A percentile compares a stretch with the other conserved stretches of the same genome.
phyloP scores from a whole-genome alignment of 2,329 filamentous ascomycete species.

The Trichothecium sympodiale region DNA sequence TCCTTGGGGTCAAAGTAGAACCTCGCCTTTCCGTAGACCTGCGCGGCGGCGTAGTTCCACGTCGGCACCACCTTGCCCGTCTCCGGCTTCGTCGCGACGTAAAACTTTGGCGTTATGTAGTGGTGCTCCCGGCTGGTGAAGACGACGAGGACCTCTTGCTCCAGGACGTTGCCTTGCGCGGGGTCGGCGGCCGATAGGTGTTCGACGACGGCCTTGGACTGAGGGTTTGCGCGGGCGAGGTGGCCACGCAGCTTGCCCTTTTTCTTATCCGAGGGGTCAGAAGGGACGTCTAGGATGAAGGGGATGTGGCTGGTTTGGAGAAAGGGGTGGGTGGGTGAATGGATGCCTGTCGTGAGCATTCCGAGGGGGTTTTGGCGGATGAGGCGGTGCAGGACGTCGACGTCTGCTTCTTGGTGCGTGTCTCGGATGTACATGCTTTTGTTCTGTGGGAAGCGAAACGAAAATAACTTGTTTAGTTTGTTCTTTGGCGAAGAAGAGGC shows the following conservation, averaged over 20 bases:
- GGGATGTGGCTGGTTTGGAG: slow-evolving; percentile 52
- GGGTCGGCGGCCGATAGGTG: slow-evolving; percentile 13
- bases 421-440: slow-evolving; percentile 44
- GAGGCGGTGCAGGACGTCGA: slow-evolving; percentile 39
- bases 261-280: slow-evolving; percentile 21
- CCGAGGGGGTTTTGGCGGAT: slow-evolving; percentile 51
- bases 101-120: slow-evolving; percentile 61
- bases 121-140: slow-evolving; percentile 49
- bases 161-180: slow-evolving; percentile 16
- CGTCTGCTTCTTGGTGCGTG: slow-evolving; percentile 38
- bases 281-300: slow-evolving; percentile 41
- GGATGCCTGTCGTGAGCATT: slow-evolving; percentile 50
- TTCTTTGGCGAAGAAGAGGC: no score
- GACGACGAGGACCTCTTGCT: slow-evolving; percentile 48
- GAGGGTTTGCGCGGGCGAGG: slow-evolving; percentile 51
- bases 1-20: slow-evolving; percentile 40
- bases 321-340: slow-evolving; percentile 32
- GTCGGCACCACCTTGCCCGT: slow-evolving; percentile 59
- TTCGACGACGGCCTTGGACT: slow-evolving; percentile 49
- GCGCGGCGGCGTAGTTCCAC: slow-evolving; percentile 58
- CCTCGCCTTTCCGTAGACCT: slow-evolving; percentile 48
- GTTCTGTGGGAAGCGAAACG: no score
- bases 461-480: not conserved
- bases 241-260: slow-evolving; percentile 44
- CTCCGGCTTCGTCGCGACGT: slow-evolving; percentile 50